Base-by-base conservation (phyloP, 2,329 filamentous ascomycete species). In the Diaporthe australafricana region DNA sequence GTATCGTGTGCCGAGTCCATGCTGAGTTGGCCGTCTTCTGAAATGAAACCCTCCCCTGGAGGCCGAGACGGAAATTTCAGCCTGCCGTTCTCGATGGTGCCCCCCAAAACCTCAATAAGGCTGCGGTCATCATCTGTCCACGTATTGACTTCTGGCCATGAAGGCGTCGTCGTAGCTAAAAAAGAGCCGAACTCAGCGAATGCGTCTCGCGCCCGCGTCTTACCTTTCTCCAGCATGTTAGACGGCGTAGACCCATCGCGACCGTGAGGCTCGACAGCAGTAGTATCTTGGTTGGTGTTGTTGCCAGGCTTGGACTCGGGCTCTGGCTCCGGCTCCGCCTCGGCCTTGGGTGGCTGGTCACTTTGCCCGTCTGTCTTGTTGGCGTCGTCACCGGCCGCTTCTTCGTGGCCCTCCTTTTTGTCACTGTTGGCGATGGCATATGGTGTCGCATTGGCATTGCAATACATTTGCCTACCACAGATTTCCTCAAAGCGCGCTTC, bases 201-300 rank as follows among this genome's bases (percentile, higher is more conserved):
- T n/a, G 35, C 12, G 22, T 9, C 4, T n/a, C 11, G 22, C 6
- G 57, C 27, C 16, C 20, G 6, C 1, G 14, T 1, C 20, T 3
- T 63, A 69, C 66, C 67, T 78, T 96, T 97, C 78, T 98, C 95
- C 2, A 97, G 86, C 30, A 97, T 90, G 63, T 77, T 87, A 0
- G 87, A 84, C 0, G 86, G 83, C 1, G 85, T 78, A 1, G 70
- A 70, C 20, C 76, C 77, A 5, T 80, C 71, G 42, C 82, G 82
- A n/a, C 77, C 78, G 16, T 79, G 75, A 8, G 81, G 77, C 27
- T 83, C 75, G 8, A 81, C 71, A 25, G 78, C 74, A 56, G 48
- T 73, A 35, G 70, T 76, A 8, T 63, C 25, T 5, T 68, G 27
- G 47, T 25, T 68, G 42, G 20, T 77, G 9, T 50, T n/a, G 30